phyloP scores from a whole-genome alignment of 306 rosid genomes.

The Fragaria nilgerrensis region DNA sequence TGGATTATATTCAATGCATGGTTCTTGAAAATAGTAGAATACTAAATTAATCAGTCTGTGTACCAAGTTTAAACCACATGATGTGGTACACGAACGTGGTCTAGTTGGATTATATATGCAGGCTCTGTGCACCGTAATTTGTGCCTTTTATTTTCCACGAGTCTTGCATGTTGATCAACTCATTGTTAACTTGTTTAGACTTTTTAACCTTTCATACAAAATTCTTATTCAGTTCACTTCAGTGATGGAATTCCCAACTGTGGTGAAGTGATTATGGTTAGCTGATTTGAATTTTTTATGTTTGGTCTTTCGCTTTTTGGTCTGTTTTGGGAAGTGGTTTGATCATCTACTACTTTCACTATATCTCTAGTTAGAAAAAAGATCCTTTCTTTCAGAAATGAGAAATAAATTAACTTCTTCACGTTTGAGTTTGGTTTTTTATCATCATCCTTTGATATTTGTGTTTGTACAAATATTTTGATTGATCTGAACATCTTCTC shows the following conservation, averaged over 20 bases:
- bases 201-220: neutral
- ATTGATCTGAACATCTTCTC: constrained; percentile 9
- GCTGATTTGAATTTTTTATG: neutral
- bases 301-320: neutral
- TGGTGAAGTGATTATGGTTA: neutral
- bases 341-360: neutral
- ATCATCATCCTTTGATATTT: neutral
- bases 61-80: neutral
- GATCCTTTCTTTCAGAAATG: neutral
- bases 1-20: neutral
- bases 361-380: neutral
- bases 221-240: neutral
- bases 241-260: neutral
- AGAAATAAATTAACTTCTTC: neutral
- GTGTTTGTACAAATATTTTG: neutral
- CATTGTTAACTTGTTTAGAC: neutral
- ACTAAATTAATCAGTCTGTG: neutral
- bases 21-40: neutral
- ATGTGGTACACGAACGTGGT: neutral
- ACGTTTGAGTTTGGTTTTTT: neutral
- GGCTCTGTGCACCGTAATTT: neutral
- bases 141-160: neutral
- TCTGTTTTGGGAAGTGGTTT: neutral
- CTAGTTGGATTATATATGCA: neutral
- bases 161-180: neutral